Percentiles rank a stretch among this genome's conserved stretches.
phyloP scores from a whole-genome alignment of 2,329 filamentous ascomycete genomes.

The Stagonosporopsis tanaceti region DNA sequence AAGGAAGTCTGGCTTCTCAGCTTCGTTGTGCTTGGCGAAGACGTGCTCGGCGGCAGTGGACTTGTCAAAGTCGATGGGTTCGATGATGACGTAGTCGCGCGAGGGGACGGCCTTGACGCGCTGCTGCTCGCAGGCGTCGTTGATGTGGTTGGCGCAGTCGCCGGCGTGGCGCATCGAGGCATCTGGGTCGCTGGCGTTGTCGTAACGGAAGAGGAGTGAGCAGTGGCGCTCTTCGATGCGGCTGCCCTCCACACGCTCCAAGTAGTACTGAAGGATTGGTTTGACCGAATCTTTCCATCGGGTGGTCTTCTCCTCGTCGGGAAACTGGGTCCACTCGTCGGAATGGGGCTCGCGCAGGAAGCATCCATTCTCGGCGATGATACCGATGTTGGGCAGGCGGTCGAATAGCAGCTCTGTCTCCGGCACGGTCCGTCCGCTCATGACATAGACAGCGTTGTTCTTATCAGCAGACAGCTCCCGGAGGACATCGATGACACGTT shows the following conservation, averaged over 20 bases:
- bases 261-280: slow-evolving; percentile 85
- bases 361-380: slow-evolving; percentile 95
- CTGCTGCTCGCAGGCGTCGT: slow-evolving; percentile 86
- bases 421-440: slow-evolving; percentile 87
- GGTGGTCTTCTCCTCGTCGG: slow-evolving; percentile 72
- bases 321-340: slow-evolving; percentile 78
- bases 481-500: slow-evolving; percentile 82
- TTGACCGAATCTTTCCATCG: slow-evolving; percentile 86
- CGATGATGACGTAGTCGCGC: slow-evolving; percentile 82
- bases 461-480: slow-evolving; percentile 82
- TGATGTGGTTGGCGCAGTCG: slow-evolving; percentile 93
- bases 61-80: slow-evolving; percentile 88
- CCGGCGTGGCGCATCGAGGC: slow-evolving; percentile 80
- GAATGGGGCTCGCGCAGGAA: slow-evolving; percentile 77
- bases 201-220: slow-evolving; percentile 90
- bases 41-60: slow-evolving; percentile 80
- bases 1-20: slow-evolving; percentile 73
- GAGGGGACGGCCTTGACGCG: slow-evolving; percentile 83
- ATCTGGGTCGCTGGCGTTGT: slow-evolving; percentile 78
- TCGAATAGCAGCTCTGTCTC: slow-evolving; percentile 89
- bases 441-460: slow-evolving; percentile 88
- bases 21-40: slow-evolving; percentile 59
- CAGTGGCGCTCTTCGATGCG: slow-evolving; percentile 92
- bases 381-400: slow-evolving; percentile 80
- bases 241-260: slow-evolving; percentile 86